Base-by-base conservation (phyloP, 768 basidiomycete genomes). In the Tylopilus sp. region DNA sequence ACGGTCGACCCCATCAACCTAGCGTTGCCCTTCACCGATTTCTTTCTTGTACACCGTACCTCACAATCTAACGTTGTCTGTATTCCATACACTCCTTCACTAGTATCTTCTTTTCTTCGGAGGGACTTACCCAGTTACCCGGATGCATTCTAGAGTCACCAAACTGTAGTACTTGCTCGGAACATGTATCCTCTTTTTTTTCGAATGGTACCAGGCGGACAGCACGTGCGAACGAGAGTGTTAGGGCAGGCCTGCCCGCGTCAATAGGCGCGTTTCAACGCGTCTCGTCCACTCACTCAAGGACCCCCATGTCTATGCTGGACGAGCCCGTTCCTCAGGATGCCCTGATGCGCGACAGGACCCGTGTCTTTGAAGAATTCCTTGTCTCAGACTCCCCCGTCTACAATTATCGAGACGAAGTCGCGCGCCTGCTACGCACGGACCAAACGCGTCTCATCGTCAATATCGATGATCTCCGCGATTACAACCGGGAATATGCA, bases 381-480 rank as follows among this genome's bases (percentile, higher is more conserved):
- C 77, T 92, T 31, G 79, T 82, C 58, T 80, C 82, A 33, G 84
- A 85, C 51, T 81, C 81, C 3, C 67, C 78, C 23, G 62, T 82
- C 18, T 83, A 82, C 76, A 91, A 90, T 69, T 95, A 95, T 75
- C 82, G 85, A 61, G 86, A 93, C 61, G 86, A 88, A 51, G 86
- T 95, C 57, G 76, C 79, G 40, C 81, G 83, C 59, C 83, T 98
- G 84, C 79, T 98, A 43, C 83, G 88, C 50, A 76, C 78, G 18
- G 86, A 89, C 62, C 83, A 86, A 65, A 86, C 90, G 63, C 84
- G 97, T 68, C 85, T 98, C 62, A 84, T 95, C 61, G 83, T 99
- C 68, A 98, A 97, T 70, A 80, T 98, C 60, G 95, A 98, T 69
- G 93, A 98, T 73, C 73, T 98, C 62, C 86, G 95, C 72, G 91